Base-by-base conservation (phyloP, 139 green algal species). In the Penium margaritaceum region DNA sequence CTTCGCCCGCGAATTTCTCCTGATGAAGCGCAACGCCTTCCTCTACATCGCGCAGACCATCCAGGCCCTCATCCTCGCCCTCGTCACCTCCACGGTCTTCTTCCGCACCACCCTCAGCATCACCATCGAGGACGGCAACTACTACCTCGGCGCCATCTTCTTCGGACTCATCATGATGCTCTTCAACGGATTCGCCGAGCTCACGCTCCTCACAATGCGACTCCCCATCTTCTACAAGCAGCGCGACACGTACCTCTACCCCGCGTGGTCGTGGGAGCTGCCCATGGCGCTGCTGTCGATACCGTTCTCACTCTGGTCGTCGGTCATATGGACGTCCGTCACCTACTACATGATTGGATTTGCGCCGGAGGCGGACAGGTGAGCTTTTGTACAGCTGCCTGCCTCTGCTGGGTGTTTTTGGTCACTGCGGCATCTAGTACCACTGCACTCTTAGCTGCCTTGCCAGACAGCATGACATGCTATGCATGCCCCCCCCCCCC, bases 151-250 rank as follows among this genome's bases (percentile, higher is more conserved):
- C 43, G 74, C 82, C 3, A 34, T 82, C n/a, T 88, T 90, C 76
- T 90, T 88, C 72, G 75, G 72, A 14, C 17, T 86, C 34, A 71
- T 83, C 71, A 73, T 79, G 47, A 75, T 82, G 65, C 68, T 84
- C 62, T 84, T 84, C 81, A 84, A 83, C 54, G 80, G 72, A 0
- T 66, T 79, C 33, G 21, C 72, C 1, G 72, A 73, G 62, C 41
- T 79, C 32, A 1, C 72, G 19, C 32, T 79, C 1, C 1, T 74
- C 24, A 33, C 30, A 27, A 12, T 41, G 0, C 70, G 70, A 37
- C 62, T 79, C 24, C 72, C 51, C 32, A 53, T 95, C 21, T 95
- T 88, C 74, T 95, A 85, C 84, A 92, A 92, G 82, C 90, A 95
- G 65, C 77, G 88, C 6, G 77, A 90, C 76, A 79, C 83, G 60